A percentile compares a stretch with the other conserved stretches of the same genome.
These are phyloP conservation scores for Quercus alba DNA, from an alignment of 306 rosid genomes.

Conservation along the genomic window DNA sequence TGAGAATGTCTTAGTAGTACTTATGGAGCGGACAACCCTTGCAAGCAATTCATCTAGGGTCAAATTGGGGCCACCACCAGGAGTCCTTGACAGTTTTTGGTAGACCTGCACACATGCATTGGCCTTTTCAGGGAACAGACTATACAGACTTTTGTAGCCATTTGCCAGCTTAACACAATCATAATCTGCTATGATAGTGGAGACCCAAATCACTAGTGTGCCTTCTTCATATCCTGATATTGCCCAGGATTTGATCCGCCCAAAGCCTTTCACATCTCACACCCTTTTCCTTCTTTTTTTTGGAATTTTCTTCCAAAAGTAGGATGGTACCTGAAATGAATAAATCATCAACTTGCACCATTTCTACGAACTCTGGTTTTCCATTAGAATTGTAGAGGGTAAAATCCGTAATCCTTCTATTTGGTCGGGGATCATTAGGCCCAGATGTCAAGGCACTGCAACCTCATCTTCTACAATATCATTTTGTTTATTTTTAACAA, in stretches of 20 bases:
- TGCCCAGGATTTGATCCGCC: conserved; percentile 77
- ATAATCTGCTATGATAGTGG: conserved; percentile 78
- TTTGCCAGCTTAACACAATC: conserved; percentile 63
- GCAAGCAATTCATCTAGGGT: conserved; percentile 85
- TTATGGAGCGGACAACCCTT: conserved; percentile 65
- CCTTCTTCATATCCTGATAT: conserved; percentile 91
- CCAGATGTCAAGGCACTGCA: conserved; percentile 57
- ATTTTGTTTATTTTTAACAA: too few relatives aligned
- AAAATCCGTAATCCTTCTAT: conserved; percentile 69
- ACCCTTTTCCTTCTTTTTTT: conserved; percentile 61
- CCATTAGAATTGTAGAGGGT: conserved; percentile 67
- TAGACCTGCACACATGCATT: conserved; percentile 73
- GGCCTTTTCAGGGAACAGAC: conserved; percentile 66
- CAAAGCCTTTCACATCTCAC: conserved; percentile 72
- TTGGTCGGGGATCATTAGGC: conserved; percentile 49
- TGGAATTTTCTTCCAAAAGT: conserved; percentile 51
- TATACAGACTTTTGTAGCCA: conserved; percentile 57
- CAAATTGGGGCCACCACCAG: conserved; percentile 54
- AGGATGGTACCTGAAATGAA: conserved; percentile 64
- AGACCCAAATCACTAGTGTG: conserved; percentile 69
- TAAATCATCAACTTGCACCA: conserved; percentile 66
- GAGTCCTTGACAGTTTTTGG: conserved; percentile 51
- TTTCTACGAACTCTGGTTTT: conserved; percentile 50
- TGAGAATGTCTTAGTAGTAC: conserved; percentile 56
- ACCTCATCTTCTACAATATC: conserved; percentile 51